Conservation (phyloP, 140 eudicot genomes). For the Ambrosia hybrid region DNA sequence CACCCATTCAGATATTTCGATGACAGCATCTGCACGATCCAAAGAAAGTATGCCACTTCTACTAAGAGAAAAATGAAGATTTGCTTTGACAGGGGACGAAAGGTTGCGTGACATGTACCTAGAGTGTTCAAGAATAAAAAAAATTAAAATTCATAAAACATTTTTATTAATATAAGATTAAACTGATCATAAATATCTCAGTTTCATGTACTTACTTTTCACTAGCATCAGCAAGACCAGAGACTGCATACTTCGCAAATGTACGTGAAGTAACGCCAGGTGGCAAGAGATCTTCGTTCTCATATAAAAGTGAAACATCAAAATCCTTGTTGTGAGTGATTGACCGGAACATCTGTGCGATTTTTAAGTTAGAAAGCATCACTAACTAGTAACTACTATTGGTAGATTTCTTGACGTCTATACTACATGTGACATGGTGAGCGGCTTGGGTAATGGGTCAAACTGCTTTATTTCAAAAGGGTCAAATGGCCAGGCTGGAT, state of each 20-base stretch:
- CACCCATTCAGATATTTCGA: conserved; percentile 97
- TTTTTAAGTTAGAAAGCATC: neutral
- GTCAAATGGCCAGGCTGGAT: neutral
- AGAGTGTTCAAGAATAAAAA: conserved; percentile 12
- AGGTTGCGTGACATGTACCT: conserved; percentile 93
- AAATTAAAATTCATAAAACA: neutral
- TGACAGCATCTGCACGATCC: conserved; percentile 93
- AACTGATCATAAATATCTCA: neutral
- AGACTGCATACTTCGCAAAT: conserved; percentile 79
- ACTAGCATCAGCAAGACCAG: conserved; percentile 86
- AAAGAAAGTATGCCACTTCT: conserved; percentile 88
- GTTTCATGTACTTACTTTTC: conserved; percentile 62
- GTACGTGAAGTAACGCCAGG: conserved; percentile 70
- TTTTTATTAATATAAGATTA: neutral
- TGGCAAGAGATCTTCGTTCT: conserved; percentile 72
- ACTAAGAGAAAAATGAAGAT: conserved; percentile 85
- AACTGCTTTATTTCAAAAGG: neutral
- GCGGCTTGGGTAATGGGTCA: too few relatives aligned
- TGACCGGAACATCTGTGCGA: conserved; percentile 85
- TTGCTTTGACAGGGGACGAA: conserved; percentile 92
- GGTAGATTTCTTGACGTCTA: neutral
- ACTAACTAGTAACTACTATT: conserved; percentile 9
- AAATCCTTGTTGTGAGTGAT: conserved; percentile 82
- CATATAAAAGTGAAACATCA: conserved; percentile 80
- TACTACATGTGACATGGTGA: too few relatives aligned